These are phyloP conservation scores for Golubevia pallescens DNA, from an alignment of 1,284 basidiomycete species.

Conservation along the genomic window DNA sequence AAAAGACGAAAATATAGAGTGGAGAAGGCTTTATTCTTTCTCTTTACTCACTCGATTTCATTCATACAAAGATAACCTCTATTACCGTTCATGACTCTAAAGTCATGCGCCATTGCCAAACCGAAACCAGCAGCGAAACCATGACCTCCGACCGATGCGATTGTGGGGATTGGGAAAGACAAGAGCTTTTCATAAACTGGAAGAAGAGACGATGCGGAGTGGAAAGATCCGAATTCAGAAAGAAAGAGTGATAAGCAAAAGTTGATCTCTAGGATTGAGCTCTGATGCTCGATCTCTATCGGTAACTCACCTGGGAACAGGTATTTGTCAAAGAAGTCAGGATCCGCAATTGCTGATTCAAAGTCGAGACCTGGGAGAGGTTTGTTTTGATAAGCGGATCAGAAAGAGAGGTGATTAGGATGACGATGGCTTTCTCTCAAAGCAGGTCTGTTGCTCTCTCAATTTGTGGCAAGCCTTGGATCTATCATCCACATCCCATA, in stretches of 20 bases:
- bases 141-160: slow-evolving; percentile 90
- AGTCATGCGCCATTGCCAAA: slow-evolving; percentile 82
- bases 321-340: slow-evolving; percentile 70
- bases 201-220: background rate
- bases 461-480: slow-evolving; percentile 49
- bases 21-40: no score
- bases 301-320: slow-evolving; percentile 71
- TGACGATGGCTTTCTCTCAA: no score
- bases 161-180: slow-evolving; percentile 69
- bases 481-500: no score
- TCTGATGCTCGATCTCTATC: slow-evolving; percentile 21
- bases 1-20: background rate
- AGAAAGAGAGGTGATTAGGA: no score
- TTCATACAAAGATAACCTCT: slow-evolving; percentile 91
- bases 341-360: slow-evolving; percentile 71
- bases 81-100: slow-evolving; percentile 84
- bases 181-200: slow-evolving; percentile 61
- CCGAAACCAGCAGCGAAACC: slow-evolving; percentile 86
- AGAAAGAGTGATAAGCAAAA: background rate
- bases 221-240: no score
- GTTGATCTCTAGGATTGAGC: slow-evolving; percentile 20
- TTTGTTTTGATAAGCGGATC: slow-evolving; percentile 31
- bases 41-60: slow-evolving; percentile 70
- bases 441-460: no score
- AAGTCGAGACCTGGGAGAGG: slow-evolving; percentile 75